Percentiles rank a stretch among this genome's conserved stretches.
Conservation (phyloP, 2,329 filamentous ascomycete species). For the Colletotrichum lini region DNA sequence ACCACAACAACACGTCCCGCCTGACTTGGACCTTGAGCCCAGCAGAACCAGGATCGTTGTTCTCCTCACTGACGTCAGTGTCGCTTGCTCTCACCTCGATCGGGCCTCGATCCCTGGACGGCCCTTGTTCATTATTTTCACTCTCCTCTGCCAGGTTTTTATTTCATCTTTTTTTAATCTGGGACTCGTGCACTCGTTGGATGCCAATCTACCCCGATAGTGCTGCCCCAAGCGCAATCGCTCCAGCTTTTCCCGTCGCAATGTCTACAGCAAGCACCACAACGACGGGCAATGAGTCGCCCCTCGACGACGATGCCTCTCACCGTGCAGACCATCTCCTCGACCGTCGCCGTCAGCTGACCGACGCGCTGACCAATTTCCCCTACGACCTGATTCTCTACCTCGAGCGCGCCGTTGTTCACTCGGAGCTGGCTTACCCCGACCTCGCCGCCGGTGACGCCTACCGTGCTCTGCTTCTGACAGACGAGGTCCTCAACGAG, state of each 20-base stretch:
- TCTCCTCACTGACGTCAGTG: constrained; percentile 42
- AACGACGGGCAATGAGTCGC: constrained; percentile 31
- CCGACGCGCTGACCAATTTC: constrained; percentile 64
- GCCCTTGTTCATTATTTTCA: constrained; percentile 4
- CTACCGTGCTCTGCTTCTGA: constrained; percentile 88
- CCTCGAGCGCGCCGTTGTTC: constrained; percentile 77
- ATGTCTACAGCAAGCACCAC: constrained; percentile 35
- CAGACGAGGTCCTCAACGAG: constrained; percentile 85
- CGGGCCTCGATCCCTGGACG: constrained; percentile 25
- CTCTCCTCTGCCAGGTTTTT: not conserved
- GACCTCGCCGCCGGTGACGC: constrained; percentile 92
- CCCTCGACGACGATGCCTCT: constrained; percentile 21
- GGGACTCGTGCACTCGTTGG: constrained; percentile 10
- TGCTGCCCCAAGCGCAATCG: constrained; percentile 16
- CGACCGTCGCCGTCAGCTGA: constrained; percentile 69
- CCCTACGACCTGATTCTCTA: constrained; percentile 77
- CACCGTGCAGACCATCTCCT: constrained; percentile 59
- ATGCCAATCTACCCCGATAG: constrained; percentile 2
- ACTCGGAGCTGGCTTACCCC: constrained; percentile 85
- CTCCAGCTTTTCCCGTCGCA: constrained; percentile 22
- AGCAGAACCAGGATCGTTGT: constrained; percentile 38
- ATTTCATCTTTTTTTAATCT: constrained; percentile 22
- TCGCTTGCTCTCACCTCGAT: constrained; percentile 23
- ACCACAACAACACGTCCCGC: constrained; percentile 30
- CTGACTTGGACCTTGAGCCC: constrained; percentile 37